Percentiles rank a stretch among this genome's conserved stretches.
Conservation (phyloP, 345 rosid genomes). For the Corchorus olitorius region DNA sequence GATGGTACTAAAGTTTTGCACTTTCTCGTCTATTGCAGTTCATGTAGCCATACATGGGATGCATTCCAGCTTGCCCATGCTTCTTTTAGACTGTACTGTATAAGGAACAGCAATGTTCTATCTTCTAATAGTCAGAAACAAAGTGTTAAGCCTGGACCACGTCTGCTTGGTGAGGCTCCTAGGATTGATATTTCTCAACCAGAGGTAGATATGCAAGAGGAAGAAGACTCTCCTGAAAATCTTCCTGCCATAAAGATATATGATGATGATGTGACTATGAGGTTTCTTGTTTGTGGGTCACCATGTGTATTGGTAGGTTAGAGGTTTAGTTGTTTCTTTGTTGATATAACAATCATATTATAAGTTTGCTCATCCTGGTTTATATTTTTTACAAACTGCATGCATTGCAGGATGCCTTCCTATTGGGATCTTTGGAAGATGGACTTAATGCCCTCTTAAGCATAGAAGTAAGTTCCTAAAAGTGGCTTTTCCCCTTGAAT, state of each 20-base stretch:
- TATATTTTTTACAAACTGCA: slow-evolving; percentile 23
- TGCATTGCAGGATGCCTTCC: slow-evolving; percentile 61
- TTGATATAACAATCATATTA: slow-evolving; percentile 14
- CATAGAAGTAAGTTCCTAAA: slow-evolving; percentile 74
- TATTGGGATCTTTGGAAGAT: slow-evolving; percentile 78
- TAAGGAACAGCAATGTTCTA: slow-evolving; percentile 34
- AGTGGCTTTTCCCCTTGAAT: slow-evolving; percentile 9
- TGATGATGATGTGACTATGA: slow-evolving; percentile 85
- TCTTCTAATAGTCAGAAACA: slow-evolving; percentile 48
- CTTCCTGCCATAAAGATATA: slow-evolving; percentile 90
- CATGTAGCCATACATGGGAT: slow-evolving; percentile 88
- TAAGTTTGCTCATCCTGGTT: slow-evolving; percentile 8
- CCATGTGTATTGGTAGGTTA: slow-evolving; percentile 62
- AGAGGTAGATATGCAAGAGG: slow-evolving; percentile 65
- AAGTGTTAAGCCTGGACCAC: slow-evolving; percentile 59
- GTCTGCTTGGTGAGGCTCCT: slow-evolving; percentile 89
- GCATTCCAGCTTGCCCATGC: slow-evolving; percentile 91
- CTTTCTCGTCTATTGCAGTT: slow-evolving; percentile 54
- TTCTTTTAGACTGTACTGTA: slow-evolving; percentile 80
- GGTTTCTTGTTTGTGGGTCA: slow-evolving; percentile 89
- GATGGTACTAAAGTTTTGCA: background rate
- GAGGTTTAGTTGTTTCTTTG: slow-evolving; percentile 16
- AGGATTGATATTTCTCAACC: slow-evolving; percentile 70
- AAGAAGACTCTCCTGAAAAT: slow-evolving; percentile 67
- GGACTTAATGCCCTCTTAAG: slow-evolving; percentile 93